A percentile compares a stretch with the other conserved stretches of the same genome.
Evolutionary conservation across 2,329 filamentous ascomycete genomes (phyloP).

Genomic region (Coniochaeta hoffmannii): DNA sequence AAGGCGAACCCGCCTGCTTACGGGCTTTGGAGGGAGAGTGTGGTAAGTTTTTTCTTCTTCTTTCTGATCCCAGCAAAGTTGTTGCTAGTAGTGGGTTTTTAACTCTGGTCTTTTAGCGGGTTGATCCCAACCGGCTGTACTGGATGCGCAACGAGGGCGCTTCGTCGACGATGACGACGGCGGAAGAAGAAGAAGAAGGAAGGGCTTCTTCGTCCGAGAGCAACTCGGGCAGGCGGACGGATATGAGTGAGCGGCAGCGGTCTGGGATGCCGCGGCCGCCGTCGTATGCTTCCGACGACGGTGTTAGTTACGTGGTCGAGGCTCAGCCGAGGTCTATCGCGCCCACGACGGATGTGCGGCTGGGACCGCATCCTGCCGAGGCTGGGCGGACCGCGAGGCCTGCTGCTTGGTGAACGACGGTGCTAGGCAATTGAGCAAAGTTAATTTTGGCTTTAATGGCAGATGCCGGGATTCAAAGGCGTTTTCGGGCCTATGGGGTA

Average conservation of each 20-base stretch:
- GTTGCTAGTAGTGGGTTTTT: not conserved
- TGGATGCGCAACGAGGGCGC: constrained; percentile 61
- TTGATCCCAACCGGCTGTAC: constrained; percentile 73
- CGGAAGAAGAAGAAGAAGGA: constrained; percentile 16
- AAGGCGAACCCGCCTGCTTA: constrained; percentile 73
- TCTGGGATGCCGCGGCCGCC: constrained; percentile 47
- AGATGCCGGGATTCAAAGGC: not conserved
- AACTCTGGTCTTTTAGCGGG: constrained; percentile 41
- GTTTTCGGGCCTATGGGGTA: too few relatives aligned
- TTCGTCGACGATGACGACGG: constrained; percentile 9
- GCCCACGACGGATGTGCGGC: constrained; percentile 33
- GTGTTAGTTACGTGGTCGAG: constrained; percentile 64
- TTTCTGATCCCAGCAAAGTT: constrained; percentile 5
- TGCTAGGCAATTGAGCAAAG: not conserved
- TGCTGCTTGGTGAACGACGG: constrained; percentile 14
- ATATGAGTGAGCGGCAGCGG: not conserved
- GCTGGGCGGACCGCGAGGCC: constrained; percentile 19
- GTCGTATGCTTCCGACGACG: constrained; percentile 70
- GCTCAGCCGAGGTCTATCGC: constrained; percentile 53
- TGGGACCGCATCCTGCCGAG: constrained; percentile 43
- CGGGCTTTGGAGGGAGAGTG: constrained; percentile 75
- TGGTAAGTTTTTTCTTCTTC: constrained; percentile 47
- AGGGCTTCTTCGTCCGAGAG: not conserved
- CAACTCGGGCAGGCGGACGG: not conserved
- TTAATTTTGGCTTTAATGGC: not conserved